Evolutionary conservation across 108 stramenopile genomes (phyloP).

Genomic region (Cyclostephanos invisitatus): DNA sequence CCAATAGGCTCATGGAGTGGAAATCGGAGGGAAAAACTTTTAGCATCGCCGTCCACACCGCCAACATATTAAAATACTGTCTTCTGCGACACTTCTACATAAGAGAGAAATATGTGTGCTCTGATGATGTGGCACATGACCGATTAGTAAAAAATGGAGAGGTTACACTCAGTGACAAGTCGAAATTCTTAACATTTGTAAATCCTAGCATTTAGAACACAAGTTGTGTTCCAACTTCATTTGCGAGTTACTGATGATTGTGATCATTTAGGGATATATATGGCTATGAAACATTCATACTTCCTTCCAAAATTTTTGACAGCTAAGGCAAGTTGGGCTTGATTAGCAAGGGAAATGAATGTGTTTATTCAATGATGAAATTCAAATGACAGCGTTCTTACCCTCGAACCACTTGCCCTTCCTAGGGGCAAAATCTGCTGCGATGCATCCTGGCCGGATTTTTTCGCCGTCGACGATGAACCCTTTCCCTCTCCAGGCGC

Average conservation of each 20-base stretch:
- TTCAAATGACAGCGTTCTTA: slow-evolving; percentile 28
- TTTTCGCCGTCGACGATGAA: slow-evolving; percentile 5
- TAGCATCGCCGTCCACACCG: too few species aligned
- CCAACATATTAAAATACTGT: too few species aligned
- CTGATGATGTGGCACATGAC: too few species aligned
- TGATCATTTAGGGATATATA: neutral
- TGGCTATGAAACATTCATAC: slow-evolving; percentile 27
- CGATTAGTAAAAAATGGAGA: neutral
- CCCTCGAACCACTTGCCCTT: slow-evolving; percentile 77
- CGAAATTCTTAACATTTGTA: neutral
- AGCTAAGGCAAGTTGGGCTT: neutral
- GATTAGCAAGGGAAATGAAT: neutral
- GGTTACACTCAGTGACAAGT: neutral
- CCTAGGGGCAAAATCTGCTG: slow-evolving; percentile 56
- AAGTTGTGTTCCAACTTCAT: neutral
- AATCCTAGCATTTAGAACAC: neutral
- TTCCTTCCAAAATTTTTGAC: slow-evolving; percentile 48
- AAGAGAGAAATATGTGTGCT: too few species aligned
- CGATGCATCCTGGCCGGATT: neutral
- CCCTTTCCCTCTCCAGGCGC: neutral
- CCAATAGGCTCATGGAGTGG: too few species aligned
- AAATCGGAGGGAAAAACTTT: too few species aligned
- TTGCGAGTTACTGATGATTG: neutral
- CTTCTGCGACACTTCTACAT: too few species aligned
- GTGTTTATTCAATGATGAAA: neutral